phyloP scores from a whole-genome alignment of 2,329 filamentous ascomycete species.

The Parafenestella ontariensis region DNA sequence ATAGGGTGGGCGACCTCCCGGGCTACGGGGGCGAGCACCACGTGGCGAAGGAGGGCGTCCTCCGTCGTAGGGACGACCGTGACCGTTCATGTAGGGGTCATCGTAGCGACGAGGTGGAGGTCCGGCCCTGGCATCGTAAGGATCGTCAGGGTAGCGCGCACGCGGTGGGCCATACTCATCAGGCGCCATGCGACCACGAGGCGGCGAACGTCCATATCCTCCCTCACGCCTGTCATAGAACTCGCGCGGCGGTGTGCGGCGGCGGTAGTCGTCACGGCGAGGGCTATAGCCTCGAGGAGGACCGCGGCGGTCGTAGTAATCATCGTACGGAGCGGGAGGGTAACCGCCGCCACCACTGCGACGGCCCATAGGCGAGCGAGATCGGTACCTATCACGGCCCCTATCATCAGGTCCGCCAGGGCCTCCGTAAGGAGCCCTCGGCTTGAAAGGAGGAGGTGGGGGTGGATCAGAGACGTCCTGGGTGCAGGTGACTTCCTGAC shows the following conservation, averaged over 20 bases:
- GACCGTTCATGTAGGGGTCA: conserved; percentile 67
- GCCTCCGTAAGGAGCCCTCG: conserved; percentile 42
- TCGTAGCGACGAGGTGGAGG: conserved; percentile 63
- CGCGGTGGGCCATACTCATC: conserved; percentile 76
- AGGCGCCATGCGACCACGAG: conserved; percentile 74
- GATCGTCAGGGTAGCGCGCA: conserved; percentile 73
- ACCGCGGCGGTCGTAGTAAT: conserved; percentile 77
- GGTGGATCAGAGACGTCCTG: conserved; percentile 72
- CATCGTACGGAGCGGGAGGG: conserved; percentile 69
- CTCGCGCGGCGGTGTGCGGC: conserved; percentile 77
- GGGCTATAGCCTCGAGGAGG: conserved; percentile 85
- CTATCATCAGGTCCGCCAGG: conserved; percentile 66
- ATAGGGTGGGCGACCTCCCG: conserved; percentile 68
- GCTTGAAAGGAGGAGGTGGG: conserved; percentile 47
- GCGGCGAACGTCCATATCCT: conserved; percentile 63
- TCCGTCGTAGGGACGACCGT: conserved; percentile 62
- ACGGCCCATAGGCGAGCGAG: conserved; percentile 73
- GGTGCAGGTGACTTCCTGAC: conserved; percentile 81
- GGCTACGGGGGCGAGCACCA: conserved; percentile 53
- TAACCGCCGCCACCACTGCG: conserved; percentile 60
- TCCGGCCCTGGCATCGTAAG: conserved; percentile 66
- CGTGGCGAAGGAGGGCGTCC: conserved; percentile 55
- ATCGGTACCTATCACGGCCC: conserved; percentile 75
- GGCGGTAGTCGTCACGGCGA: conserved; percentile 84
- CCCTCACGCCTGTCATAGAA: conserved; percentile 81